Percentiles rank a stretch among this genome's conserved stretches.
These are phyloP conservation scores for Rhododendron henanense DNA, from an alignment of 148 eudicot species.

Conservation along the genomic window DNA sequence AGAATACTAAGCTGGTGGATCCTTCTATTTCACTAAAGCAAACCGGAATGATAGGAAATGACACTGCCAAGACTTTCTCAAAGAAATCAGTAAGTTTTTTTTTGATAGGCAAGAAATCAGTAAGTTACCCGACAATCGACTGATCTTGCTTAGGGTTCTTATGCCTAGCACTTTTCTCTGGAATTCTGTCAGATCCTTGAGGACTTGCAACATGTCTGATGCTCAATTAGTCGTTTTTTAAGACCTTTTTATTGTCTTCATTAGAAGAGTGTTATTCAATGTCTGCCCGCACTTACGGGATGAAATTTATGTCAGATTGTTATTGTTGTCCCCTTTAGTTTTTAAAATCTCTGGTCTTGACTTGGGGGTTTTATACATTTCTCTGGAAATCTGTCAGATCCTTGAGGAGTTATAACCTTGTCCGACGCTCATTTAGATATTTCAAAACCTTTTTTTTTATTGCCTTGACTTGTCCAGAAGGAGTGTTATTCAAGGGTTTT, in stretches of 20 bases:
- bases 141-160: neutral
- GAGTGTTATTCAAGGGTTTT: neutral
- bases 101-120: constrained; percentile 18
- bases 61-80: constrained; percentile 9
- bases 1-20: constrained; percentile 24
- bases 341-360: neutral
- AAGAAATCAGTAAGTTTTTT: constrained; percentile 31
- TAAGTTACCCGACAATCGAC: constrained; percentile 19
- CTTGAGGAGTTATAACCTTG: neutral
- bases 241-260: neutral
- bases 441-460: neutral
- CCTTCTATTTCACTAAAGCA: constrained; percentile 24
- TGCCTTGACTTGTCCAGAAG: neutral
- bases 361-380: constrained; percentile 5
- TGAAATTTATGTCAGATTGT: neutral
- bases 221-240: neutral
- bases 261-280: neutral
- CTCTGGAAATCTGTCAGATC: neutral
- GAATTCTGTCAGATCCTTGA: neutral
- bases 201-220: neutral
- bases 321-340: neutral
- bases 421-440: neutral
- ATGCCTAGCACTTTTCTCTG: neutral
- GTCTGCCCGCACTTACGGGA: neutral
- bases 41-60: constrained; percentile 14